These are phyloP conservation scores for Kodamaea ohmeri DNA, from an alignment of 1,139 yeast genomes.

Conservation along the genomic window DNA sequence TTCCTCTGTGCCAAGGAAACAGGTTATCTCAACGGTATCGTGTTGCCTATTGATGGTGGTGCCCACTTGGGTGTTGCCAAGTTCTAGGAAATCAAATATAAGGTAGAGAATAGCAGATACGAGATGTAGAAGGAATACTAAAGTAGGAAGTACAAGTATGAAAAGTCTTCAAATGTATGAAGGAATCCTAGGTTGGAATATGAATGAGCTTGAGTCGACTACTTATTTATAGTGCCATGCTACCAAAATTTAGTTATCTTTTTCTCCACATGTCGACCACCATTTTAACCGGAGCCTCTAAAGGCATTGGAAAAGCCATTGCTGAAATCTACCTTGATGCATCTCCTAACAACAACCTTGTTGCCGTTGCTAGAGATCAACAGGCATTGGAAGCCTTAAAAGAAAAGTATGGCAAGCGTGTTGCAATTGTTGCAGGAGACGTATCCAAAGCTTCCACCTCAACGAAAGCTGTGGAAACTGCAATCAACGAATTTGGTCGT, in stretches of 20 bases:
- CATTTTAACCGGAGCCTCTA: constrained; percentile 70
- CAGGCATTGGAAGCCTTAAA: constrained; percentile 44
- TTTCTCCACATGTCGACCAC: constrained; percentile 26
- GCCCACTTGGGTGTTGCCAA: constrained; percentile 25
- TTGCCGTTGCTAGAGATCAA: constrained; percentile 72
- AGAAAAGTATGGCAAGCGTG: constrained; percentile 47
- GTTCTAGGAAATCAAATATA: constrained; percentile 7
- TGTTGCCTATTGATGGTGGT: constrained; percentile 77
- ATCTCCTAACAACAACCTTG: constrained; percentile 34
- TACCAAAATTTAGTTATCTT: neutral
- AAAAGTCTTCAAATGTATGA: neutral
- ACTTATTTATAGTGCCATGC: no score
- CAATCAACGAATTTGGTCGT: constrained; percentile 53
- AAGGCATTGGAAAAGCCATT: constrained; percentile 77
- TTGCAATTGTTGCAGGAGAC: constrained; percentile 66
- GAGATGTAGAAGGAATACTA: neutral
- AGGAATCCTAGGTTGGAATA: no score
- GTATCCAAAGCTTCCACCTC: constrained; percentile 45
- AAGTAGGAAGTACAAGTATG: neutral
- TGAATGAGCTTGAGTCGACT: no score
- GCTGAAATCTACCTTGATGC: constrained; percentile 50
- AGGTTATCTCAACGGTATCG: constrained; percentile 66
- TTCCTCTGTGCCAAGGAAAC: constrained; percentile 61
- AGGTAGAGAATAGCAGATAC: no score
- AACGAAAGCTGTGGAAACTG: constrained; percentile 42